These are phyloP conservation scores for Notholithocarpus densiflorus DNA, from an alignment of 306 rosid species.

Conservation along the genomic window DNA sequence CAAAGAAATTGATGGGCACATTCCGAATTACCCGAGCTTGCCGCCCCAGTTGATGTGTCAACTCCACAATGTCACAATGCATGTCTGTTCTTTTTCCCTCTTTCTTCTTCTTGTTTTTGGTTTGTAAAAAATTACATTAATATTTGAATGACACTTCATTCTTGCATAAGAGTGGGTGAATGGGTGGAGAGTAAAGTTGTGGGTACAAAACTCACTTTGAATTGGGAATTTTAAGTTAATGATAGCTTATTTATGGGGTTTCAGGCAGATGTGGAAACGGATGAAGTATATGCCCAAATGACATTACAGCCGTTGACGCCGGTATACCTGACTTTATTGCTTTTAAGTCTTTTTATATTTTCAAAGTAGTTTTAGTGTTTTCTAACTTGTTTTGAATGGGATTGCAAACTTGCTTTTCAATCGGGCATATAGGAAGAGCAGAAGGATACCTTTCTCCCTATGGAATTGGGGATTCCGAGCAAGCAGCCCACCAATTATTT, in stretches of 20 bases:
- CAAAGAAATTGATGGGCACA: slow-evolving; percentile 74
- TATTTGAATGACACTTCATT: no score
- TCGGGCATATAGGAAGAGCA: slow-evolving; percentile 66
- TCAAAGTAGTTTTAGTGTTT: not conserved
- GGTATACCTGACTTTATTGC: slow-evolving; percentile 36
- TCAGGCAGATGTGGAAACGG: slow-evolving; percentile 94
- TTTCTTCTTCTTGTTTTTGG: not conserved
- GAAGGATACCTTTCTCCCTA: slow-evolving; percentile 87
- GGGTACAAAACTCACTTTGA: not conserved
- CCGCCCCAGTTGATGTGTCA: slow-evolving; percentile 82
- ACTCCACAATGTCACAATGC: slow-evolving; percentile 84
- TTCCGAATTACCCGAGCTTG: slow-evolving; percentile 80
- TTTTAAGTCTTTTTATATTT: not conserved
- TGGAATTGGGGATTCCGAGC: slow-evolving; percentile 82
- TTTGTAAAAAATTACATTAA: slow-evolving; percentile 2
- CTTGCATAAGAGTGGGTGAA: no score
- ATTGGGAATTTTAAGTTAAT: not conserved
- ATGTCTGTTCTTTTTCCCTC: slow-evolving; percentile 46
- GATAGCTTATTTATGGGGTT: slow-evolving; percentile 29
- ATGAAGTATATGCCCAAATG: slow-evolving; percentile 96
- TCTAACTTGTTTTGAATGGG: not conserved
- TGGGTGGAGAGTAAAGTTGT: no score
- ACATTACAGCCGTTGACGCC: slow-evolving; percentile 83
- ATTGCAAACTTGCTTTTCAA: slow-evolving; percentile 8
- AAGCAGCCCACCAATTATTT: slow-evolving; percentile 85